These are phyloP conservation scores for Aspergillus proliferans DNA, from an alignment of 2,329 filamentous ascomycete species.

Conservation along the genomic window DNA sequence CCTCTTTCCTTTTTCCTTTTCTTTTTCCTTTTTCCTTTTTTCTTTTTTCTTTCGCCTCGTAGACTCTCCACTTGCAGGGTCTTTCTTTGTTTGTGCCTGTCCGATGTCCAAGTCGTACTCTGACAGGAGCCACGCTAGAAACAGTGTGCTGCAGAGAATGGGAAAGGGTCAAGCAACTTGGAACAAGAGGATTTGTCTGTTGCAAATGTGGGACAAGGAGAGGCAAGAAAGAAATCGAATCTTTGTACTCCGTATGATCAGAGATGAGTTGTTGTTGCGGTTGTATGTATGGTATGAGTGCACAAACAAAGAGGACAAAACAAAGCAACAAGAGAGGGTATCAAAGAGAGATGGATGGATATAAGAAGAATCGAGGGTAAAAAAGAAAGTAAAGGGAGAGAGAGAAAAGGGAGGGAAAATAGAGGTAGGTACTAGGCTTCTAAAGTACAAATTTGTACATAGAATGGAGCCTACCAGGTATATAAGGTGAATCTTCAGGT, in stretches of 20 bases:
- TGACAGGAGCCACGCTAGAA: not conserved
- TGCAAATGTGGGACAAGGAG: too few relatives aligned
- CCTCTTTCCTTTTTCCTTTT: too few relatives aligned
- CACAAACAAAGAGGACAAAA: not conserved
- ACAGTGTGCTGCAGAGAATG: not conserved
- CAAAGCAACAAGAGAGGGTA: constrained; percentile 1
- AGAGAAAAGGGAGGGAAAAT: not conserved
- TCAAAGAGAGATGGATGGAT: too few relatives aligned
- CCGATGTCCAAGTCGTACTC: too few relatives aligned
- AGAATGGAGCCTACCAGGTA: too few relatives aligned
- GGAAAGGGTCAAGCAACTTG: not conserved
- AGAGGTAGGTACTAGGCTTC: not conserved
- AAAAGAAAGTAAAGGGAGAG: not conserved
- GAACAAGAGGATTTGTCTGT: not conserved
- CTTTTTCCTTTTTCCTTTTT: too few relatives aligned
- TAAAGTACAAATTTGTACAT: too few relatives aligned
- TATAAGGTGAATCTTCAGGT: too few relatives aligned
- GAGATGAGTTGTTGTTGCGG: too few relatives aligned
- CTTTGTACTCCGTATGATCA: too few relatives aligned
- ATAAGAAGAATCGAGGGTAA: not conserved
- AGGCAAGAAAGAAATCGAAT: too few relatives aligned
- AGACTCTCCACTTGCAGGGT: not conserved
- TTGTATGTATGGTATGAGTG: not conserved
- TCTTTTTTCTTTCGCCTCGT: not conserved
- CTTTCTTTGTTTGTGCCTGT: too few relatives aligned